Evolutionary conservation across 768 basidiomycete species (phyloP).

Genomic region (Lactarius sp.): DNA sequence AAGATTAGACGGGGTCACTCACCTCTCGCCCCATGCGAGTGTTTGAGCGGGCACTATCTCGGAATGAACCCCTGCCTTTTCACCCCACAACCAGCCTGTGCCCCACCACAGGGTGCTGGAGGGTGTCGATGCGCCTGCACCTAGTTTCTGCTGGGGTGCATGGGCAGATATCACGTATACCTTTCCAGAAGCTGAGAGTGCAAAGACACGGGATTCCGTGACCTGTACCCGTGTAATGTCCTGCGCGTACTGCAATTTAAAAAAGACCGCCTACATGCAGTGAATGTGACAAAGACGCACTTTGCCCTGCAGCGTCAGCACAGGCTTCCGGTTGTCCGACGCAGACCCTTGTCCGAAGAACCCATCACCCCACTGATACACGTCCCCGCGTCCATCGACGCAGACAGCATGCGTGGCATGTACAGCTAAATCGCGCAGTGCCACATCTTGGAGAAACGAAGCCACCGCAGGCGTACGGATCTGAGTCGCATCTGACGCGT

Average conservation of each 20-base stretch:
- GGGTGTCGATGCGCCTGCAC: conserved; percentile 38
- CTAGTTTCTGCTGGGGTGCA: conserved; percentile 45
- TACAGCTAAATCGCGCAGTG: conserved; percentile 67
- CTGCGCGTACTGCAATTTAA: conserved; percentile 35
- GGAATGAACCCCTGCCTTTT: conserved; percentile 45
- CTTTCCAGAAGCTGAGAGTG: conserved; percentile 70
- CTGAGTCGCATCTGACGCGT: conserved; percentile 35
- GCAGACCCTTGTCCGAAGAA: conserved; percentile 40
- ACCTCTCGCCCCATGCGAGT: conserved; percentile 67
- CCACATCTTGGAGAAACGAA: conserved; percentile 59
- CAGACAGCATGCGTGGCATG: conserved; percentile 67
- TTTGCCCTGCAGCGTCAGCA: conserved; percentile 58
- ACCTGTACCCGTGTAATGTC: conserved; percentile 62
- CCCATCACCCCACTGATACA: conserved; percentile 78
- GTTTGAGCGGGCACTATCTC: conserved; percentile 56
- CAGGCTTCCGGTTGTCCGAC: conserved; percentile 37
- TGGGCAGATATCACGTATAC: conserved; percentile 65
- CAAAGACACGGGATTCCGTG: conserved; percentile 61
- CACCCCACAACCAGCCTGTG: conserved; percentile 54
- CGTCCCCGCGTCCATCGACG: conserved; percentile 73
- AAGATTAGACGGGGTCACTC: conserved; percentile 15
- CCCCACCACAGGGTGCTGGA: conserved; percentile 56
- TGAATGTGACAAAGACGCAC: conserved; percentile 35
- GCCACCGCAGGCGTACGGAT: conserved; percentile 49
- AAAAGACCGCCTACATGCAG: neutral